Conservation (phyloP, 179 eudicot genomes). For the Heliamphora pulchella region DNA sequence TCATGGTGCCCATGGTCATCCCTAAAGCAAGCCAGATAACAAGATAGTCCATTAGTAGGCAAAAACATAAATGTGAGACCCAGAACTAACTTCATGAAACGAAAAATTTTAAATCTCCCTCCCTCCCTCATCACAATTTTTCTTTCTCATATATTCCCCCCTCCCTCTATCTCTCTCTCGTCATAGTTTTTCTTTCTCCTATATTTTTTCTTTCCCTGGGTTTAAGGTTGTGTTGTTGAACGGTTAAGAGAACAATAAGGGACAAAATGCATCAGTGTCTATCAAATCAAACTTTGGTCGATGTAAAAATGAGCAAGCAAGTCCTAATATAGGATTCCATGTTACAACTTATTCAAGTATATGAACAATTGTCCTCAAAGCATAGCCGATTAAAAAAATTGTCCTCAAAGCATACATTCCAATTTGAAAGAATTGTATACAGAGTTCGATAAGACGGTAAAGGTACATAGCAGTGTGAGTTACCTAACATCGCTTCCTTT, state of each 20-base stretch:
- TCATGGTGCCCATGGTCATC: slow-evolving; percentile 83
- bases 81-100: not conserved
- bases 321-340: not conserved
- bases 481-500: slow-evolving; percentile 85
- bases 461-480: slow-evolving; percentile 1
- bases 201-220: not conserved
- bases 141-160: too few species aligned
- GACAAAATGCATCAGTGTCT: not conserved
- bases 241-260: slow-evolving; percentile 3
- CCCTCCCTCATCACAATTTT: too few species aligned
- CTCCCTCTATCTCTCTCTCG: too few species aligned
- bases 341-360: not conserved
- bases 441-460: not conserved
- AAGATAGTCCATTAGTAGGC: slow-evolving; percentile 13
- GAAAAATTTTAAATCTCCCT: too few species aligned
- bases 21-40: slow-evolving; percentile 31
- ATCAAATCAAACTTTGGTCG: not conserved
- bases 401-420: not conserved
- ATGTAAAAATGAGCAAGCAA: not conserved
- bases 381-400: not conserved
- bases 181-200: not conserved
- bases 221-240: not conserved
- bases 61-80: slow-evolving; percentile 7
- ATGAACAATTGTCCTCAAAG: not conserved
- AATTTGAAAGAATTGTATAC: not conserved